Percentiles rank a stretch among this genome's conserved stretches.
These are phyloP conservation scores for Termitomyces sp. DNA, from an alignment of 768 basidiomycete species.

Conservation along the genomic window DNA sequence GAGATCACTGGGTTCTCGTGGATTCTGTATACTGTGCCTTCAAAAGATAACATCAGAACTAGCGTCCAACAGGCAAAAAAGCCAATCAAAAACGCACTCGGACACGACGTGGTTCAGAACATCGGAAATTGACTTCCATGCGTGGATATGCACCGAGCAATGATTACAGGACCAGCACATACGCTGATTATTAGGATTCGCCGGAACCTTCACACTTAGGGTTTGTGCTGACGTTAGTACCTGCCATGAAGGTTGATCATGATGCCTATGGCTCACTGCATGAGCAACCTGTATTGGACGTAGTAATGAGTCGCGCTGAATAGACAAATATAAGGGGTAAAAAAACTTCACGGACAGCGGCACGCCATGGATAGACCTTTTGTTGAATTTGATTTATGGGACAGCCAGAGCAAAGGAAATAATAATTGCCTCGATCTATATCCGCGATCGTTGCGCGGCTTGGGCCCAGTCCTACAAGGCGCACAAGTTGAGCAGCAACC, in stretches of 20 bases:
- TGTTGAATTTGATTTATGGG: not conserved
- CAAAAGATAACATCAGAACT: not conserved
- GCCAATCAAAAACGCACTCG: not conserved
- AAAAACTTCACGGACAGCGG: constrained; percentile 12
- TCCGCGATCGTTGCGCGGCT: constrained; percentile 4
- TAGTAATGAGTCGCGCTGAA: not conserved
- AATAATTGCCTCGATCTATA: constrained; percentile 7
- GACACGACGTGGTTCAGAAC: not conserved
- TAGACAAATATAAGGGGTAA: not conserved
- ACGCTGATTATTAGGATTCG: not conserved
- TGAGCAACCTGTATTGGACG: constrained; percentile 8
- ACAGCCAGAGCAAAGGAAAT: constrained; percentile 14
- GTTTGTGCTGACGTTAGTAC: not conserved
- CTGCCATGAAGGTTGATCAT: not conserved
- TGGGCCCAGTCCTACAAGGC: constrained; percentile 8
- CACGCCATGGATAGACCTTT: constrained; percentile 12
- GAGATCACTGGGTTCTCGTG: not conserved
- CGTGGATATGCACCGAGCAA: constrained; percentile 2
- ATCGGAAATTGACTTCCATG: not conserved
- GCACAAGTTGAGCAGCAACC: constrained; percentile 7
- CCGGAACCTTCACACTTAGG: not conserved
- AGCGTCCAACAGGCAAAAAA: not conserved
- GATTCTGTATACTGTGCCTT: not conserved
- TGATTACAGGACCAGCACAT: constrained; percentile 11
- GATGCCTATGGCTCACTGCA: not conserved